phyloP scores from a whole-genome alignment of 2,329 filamentous ascomycete genomes.

The Didymosphaeria variabile region DNA sequence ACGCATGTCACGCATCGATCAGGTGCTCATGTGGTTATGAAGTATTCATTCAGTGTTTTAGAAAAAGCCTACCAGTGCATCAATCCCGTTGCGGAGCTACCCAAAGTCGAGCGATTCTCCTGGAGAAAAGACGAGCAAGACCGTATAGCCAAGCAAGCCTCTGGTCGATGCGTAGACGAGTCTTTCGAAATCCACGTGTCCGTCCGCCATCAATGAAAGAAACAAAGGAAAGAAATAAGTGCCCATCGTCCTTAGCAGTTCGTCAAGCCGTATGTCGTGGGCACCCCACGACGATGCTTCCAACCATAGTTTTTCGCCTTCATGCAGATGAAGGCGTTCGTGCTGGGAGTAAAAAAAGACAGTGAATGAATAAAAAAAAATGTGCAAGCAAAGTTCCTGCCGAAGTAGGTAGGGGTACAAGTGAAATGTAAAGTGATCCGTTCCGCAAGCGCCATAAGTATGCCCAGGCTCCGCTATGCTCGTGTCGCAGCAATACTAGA shows the following conservation, averaged over 20 bases:
- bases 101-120: constrained; percentile 1
- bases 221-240: background rate
- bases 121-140: background rate
- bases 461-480: constrained; percentile 48
- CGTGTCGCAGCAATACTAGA: constrained; percentile 40
- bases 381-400: constrained; percentile 8
- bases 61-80: constrained; percentile 8
- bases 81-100: constrained; percentile 4
- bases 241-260: background rate
- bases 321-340: background rate
- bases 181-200: constrained; percentile 4
- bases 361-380: constrained; percentile 3
- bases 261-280: constrained; percentile 1
- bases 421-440: constrained; percentile 21
- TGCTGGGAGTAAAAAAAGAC: constrained; percentile 7
- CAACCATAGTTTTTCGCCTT: constrained; percentile 1
- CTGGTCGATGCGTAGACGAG: constrained; percentile 10
- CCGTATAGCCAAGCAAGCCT: constrained; percentile 1
- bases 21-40: background rate
- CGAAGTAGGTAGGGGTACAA: constrained; percentile 15
- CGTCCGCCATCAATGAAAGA: constrained; percentile 2
- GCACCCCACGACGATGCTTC: background rate
- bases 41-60: background rate
- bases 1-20: background rate
- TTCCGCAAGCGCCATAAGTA: constrained; percentile 37